A percentile compares a stretch with the other conserved stretches of the same genome.
These are phyloP conservation scores for Abortiporus biennis DNA, from an alignment of 1,284 basidiomycete species.

Conservation along the genomic window DNA sequence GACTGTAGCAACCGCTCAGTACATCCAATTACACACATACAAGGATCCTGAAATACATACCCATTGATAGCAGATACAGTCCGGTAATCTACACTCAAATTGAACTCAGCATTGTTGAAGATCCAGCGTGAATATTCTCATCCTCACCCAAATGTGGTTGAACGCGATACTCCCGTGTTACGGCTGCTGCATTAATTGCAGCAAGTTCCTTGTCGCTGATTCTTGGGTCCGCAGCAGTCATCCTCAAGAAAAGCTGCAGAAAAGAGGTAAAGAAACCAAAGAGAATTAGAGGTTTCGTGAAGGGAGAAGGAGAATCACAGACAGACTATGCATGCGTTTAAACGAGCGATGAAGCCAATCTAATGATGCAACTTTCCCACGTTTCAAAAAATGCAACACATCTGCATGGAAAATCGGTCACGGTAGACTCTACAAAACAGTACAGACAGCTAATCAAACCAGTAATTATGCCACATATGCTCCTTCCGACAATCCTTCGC, in stretches of 20 bases:
- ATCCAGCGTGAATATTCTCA: slow-evolving; percentile 5
- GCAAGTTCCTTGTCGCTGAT: slow-evolving; percentile 73
- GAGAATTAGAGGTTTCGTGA: slow-evolving; percentile 3
- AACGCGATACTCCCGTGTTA: slow-evolving; percentile 78
- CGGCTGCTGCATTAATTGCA: slow-evolving; percentile 82
- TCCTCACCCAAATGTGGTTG: slow-evolving; percentile 85
- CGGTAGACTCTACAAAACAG: too few species aligned
- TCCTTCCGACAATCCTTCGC: too few species aligned
- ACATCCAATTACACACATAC: slow-evolving; percentile 10
- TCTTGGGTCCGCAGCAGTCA: slow-evolving; percentile 46
- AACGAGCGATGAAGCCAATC: too few species aligned
- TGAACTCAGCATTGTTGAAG: slow-evolving; percentile 12
- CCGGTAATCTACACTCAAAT: slow-evolving; percentile 69
- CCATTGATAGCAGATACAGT: slow-evolving; percentile 97
- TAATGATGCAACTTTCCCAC: too few species aligned
- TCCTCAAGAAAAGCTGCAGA: too few species aligned
- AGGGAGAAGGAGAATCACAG: not conserved
- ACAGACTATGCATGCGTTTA: too few species aligned
- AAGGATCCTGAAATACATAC: slow-evolving; percentile 37
- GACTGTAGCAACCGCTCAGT: slow-evolving; percentile 40
- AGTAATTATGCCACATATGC: too few species aligned
- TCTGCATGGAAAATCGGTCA: too few species aligned
- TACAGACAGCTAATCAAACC: too few species aligned
- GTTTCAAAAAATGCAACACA: too few species aligned
- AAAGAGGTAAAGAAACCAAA: slow-evolving; percentile 3